Conservation (phyloP, 2,329 filamentous ascomycete genomes). For the Xylaria sp. region DNA sequence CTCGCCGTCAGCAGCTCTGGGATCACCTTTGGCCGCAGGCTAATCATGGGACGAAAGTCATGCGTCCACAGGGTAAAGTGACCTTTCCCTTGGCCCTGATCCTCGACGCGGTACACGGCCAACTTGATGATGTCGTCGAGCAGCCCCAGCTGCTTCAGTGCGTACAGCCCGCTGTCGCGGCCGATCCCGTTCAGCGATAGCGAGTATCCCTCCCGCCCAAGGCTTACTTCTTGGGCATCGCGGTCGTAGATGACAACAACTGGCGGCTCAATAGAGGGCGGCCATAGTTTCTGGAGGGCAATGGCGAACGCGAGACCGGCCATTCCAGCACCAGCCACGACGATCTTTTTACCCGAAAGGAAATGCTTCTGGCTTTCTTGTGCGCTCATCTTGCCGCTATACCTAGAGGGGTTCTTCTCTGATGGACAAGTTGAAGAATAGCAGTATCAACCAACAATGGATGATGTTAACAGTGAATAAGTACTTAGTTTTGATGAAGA, state of each 20-base stretch:
- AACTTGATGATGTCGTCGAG: slow-evolving; percentile 50
- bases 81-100: slow-evolving; percentile 37
- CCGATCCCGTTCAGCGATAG: slow-evolving; percentile 54
- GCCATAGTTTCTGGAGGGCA: slow-evolving; percentile 55
- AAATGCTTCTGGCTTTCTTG: slow-evolving; percentile 19
- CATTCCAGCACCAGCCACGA: slow-evolving; percentile 58
- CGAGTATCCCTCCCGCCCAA: slow-evolving; percentile 53
- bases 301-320: slow-evolving; percentile 57
- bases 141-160: slow-evolving; percentile 54
- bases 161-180: slow-evolving; percentile 51
- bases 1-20: slow-evolving; percentile 51
- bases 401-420: neutral
- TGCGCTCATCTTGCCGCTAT: neutral
- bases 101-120: slow-evolving; percentile 49
- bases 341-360: slow-evolving; percentile 54
- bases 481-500: neutral
- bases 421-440: neutral
- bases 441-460: neutral
- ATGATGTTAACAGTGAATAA: neutral
- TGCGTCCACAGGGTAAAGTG: slow-evolving; percentile 56
- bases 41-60: slow-evolving; percentile 52
- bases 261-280: slow-evolving; percentile 47
- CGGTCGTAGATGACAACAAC: slow-evolving; percentile 57
- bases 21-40: slow-evolving; percentile 48
- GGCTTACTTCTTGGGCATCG: slow-evolving; percentile 48